phyloP scores from a whole-genome alignment of 73 alveolate genomes.

The Breviolum minutum region DNA sequence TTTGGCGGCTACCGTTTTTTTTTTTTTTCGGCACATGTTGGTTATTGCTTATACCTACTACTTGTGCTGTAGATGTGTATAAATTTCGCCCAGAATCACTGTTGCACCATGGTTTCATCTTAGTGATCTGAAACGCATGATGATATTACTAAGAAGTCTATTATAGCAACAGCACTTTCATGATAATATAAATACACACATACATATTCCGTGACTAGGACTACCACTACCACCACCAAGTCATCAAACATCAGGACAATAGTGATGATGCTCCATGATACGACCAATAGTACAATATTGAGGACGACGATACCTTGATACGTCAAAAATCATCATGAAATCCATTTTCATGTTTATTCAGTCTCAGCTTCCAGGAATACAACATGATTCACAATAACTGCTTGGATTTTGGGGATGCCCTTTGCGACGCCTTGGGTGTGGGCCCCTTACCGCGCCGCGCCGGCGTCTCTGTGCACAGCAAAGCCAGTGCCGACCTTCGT shows the following conservation, averaged over 20 bases:
- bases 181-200: not conserved
- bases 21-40: not conserved
- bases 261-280: too few species aligned
- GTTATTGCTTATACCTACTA: too few species aligned
- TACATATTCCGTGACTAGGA: not conserved
- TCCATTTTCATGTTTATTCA: not conserved
- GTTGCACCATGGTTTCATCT: too few species aligned
- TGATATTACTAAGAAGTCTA: too few species aligned
- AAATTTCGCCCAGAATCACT: too few species aligned
- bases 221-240: too few species aligned
- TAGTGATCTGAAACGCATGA: too few species aligned
- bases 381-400: slow-evolving; percentile 44
- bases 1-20: not conserved
- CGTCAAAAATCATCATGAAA: not conserved
- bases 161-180: too few species aligned
- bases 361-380: not conserved
- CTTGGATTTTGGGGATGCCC: slow-evolving; percentile 37
- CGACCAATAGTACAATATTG: too few species aligned
- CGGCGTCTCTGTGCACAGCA: not conserved
- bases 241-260: too few species aligned
- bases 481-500: not conserved
- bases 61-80: too few species aligned
- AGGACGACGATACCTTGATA: too few species aligned
- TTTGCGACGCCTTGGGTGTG: slow-evolving; percentile 43
- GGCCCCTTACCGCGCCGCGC: slow-evolving; percentile 5